Evolutionary conservation across 768 basidiomycete genomes (phyloP).

Genomic region (Psilocybe tampanensis): DNA sequence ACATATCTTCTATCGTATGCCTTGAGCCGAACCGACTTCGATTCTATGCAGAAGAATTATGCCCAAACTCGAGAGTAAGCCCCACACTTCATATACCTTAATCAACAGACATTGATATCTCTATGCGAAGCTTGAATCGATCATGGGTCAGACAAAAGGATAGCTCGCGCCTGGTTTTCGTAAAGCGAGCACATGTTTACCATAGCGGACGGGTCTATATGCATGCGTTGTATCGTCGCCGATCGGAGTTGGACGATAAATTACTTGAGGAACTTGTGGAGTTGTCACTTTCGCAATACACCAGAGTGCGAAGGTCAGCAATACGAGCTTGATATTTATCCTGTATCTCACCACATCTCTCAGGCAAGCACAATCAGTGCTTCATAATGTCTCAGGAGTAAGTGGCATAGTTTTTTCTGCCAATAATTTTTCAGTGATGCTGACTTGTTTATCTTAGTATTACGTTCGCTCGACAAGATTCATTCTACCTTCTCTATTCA

Average conservation of each 20-base stretch:
- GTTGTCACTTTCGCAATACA: conserved; percentile 79
- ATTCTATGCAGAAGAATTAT: conserved; percentile 68
- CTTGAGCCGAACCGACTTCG: conserved; percentile 58
- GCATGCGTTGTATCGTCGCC: conserved; percentile 73
- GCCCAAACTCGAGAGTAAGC: conserved; percentile 62
- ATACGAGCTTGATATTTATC: background rate
- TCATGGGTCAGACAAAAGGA: conserved; percentile 73
- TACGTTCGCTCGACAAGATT: conserved; percentile 73
- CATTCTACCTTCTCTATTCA: conserved; percentile 60
- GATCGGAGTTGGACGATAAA: conserved; percentile 73
- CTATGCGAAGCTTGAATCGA: conserved; percentile 53
- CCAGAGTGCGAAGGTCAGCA: conserved; percentile 69
- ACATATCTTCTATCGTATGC: conserved; percentile 76
- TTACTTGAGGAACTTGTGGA: conserved; percentile 70
- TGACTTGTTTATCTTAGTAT: conserved; percentile 54
- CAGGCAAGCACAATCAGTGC: conserved; percentile 70
- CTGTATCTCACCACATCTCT: background rate
- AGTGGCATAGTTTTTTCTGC: conserved; percentile 25
- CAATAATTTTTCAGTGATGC: conserved; percentile 1
- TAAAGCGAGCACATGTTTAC: conserved; percentile 80
- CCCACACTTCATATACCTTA: background rate
- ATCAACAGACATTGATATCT: background rate
- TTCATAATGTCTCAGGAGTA: conserved; percentile 67
- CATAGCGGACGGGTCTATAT: conserved; percentile 77
- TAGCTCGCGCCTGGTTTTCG: conserved; percentile 71